Evolutionary conservation across 306 rosid species (phyloP).

Genomic region (Biancaea sappan): DNA sequence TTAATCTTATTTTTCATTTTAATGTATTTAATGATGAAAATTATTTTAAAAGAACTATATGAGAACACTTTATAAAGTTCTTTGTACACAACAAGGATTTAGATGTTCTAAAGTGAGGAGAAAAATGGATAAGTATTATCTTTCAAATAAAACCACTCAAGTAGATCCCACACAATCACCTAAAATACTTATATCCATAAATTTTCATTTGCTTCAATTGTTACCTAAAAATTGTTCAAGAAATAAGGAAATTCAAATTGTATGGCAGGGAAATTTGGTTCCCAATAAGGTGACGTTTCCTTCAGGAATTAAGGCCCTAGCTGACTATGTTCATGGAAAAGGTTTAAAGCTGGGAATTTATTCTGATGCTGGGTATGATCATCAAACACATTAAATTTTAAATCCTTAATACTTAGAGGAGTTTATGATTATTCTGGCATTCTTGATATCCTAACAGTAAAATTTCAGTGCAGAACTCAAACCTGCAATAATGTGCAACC

Average conservation of each 20-base stretch:
- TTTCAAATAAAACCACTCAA: no score
- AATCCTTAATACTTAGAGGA: background rate
- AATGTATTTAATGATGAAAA: background rate
- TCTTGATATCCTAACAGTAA: background rate
- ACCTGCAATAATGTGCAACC: constrained; percentile 67
- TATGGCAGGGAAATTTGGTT: constrained; percentile 64
- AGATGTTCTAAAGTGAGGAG: no score
- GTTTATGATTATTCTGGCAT: background rate
- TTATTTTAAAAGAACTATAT: no score
- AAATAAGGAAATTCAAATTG: background rate
- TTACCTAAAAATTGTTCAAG: no score
- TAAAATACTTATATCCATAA: no score
- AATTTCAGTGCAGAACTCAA: constrained; percentile 36
- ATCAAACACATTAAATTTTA: background rate
- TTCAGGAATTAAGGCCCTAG: constrained; percentile 68
- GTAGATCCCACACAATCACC: no score
- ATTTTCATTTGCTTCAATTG: no score
- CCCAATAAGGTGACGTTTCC: constrained; percentile 60
- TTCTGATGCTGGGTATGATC: constrained; percentile 73
- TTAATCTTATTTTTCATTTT: no score
- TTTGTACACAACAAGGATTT: no score
- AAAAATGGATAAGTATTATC: no score
- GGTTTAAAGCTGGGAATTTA: constrained; percentile 71
- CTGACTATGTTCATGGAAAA: constrained; percentile 63
- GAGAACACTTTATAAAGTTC: no score